Evolutionary conservation across 2,329 filamentous ascomycete genomes (phyloP).

Genomic region (Calonectria crousiana): DNA sequence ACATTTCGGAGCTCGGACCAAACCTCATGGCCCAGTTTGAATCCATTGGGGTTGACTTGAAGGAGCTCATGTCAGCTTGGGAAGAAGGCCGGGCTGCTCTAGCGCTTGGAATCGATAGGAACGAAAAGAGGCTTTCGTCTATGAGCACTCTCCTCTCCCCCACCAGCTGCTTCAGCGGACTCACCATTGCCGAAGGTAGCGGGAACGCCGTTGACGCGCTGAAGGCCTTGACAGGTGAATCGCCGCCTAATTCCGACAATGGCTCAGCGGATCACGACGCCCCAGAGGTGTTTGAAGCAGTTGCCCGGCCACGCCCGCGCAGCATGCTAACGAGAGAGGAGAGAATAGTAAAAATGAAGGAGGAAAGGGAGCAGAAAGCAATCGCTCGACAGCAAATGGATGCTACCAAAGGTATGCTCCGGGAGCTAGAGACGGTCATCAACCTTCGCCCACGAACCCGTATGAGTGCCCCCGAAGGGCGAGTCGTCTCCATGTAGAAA

Average conservation of each 20-base stretch:
- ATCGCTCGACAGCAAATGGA: slow-evolving; percentile 80
- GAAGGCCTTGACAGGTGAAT: slow-evolving; percentile 81
- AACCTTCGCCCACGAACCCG: slow-evolving; percentile 61
- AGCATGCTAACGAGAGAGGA: slow-evolving; percentile 85
- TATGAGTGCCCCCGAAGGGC: slow-evolving; percentile 51
- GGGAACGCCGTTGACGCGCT: slow-evolving; percentile 71
- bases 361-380: slow-evolving; percentile 83
- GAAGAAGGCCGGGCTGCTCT: slow-evolving; percentile 88
- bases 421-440: slow-evolving; percentile 93
- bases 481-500: slow-evolving; percentile 58
- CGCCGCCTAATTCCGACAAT: slow-evolving; percentile 64
- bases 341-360: slow-evolving; percentile 86
- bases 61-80: slow-evolving; percentile 85
- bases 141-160: slow-evolving; percentile 72
- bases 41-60: slow-evolving; percentile 89
- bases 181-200: slow-evolving; percentile 71
- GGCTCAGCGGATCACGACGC: slow-evolving; percentile 72
- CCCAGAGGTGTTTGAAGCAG: slow-evolving; percentile 90
- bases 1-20: slow-evolving; percentile 81
- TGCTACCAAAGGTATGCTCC: slow-evolving; percentile 88
- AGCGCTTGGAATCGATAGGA: slow-evolving; percentile 83
- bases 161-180: slow-evolving; percentile 73
- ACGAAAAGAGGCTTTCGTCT: slow-evolving; percentile 77
- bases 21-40: slow-evolving; percentile 92
- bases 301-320: slow-evolving; percentile 78